Conservation (phyloP, 1,139 yeast genomes). For the Diutina ranongensis region DNA sequence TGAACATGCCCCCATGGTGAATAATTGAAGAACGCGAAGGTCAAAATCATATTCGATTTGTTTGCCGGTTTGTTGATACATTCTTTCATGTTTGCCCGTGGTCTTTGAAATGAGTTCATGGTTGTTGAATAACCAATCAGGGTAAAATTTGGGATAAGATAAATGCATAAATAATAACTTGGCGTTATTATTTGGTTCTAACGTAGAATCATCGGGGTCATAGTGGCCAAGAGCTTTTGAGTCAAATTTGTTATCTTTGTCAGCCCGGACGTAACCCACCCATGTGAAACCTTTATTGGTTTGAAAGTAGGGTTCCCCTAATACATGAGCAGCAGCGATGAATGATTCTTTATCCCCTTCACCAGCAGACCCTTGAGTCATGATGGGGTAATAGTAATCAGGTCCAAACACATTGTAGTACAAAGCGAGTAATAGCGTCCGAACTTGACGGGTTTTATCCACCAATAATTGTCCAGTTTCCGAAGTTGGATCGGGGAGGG, state of each 20-base stretch:
- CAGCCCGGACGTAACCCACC: constrained; percentile 37
- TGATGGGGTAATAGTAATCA: constrained; percentile 5
- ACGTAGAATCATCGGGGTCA: constrained; percentile 27
- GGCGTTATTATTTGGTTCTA: constrained; percentile 13
- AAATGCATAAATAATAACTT: constrained; percentile 42
- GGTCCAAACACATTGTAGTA: constrained; percentile 6
- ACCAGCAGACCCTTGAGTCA: constrained; percentile 6
- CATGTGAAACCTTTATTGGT: constrained; percentile 28
- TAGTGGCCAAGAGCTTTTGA: constrained; percentile 25
- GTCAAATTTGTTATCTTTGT: constrained; percentile 14
- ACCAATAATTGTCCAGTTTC: constrained; percentile 6
- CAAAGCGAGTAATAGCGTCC: constrained; percentile 5
- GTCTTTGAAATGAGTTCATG: constrained; percentile 14
- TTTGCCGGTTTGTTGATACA: constrained; percentile 30
- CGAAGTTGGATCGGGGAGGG: constrained; percentile 4
- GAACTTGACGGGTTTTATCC: constrained; percentile 1
- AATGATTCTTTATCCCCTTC: constrained; percentile 6
- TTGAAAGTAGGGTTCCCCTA: constrained; percentile 5
- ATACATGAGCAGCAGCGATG: constrained; percentile 6
- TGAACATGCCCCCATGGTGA: constrained; percentile 28
- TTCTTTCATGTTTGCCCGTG: constrained; percentile 28
- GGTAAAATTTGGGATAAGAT: constrained; percentile 54
- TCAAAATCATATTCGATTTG: constrained; percentile 45
- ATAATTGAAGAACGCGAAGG: constrained; percentile 25
- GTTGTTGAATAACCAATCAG: constrained; percentile 35